A percentile compares a stretch with the other conserved stretches of the same genome.
phyloP scores from a whole-genome alignment of 371 early-diverging fungal genomes.

The Phascolomyces articulosus region DNA sequence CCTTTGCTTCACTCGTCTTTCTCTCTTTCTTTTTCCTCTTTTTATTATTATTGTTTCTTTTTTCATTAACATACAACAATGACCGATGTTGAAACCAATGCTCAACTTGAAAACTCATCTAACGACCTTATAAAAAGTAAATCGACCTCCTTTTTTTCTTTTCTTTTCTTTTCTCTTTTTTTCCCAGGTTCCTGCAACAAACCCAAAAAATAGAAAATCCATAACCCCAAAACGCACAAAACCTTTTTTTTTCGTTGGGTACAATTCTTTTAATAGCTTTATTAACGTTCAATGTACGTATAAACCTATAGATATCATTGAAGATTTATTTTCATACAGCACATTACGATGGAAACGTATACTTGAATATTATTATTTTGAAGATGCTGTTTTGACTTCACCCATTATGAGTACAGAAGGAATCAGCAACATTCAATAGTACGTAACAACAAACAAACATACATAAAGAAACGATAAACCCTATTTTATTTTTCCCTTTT shows the following conservation, averaged over 20 bases:
- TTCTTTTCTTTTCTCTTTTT: not conserved
- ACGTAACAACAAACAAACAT: too few species aligned
- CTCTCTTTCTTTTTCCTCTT: not conserved
- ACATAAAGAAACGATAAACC: too few species aligned
- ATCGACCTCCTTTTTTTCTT: not conserved
- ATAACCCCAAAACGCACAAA: too few species aligned
- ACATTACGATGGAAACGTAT: conserved; percentile 38
- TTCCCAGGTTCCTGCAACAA: not conserved
- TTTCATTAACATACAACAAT: not conserved
- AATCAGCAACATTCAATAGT: conserved; percentile 59
- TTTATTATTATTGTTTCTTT: not conserved
- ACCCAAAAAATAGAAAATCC: not conserved
- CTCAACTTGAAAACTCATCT: conserved; percentile 36
- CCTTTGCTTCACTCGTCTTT: not conserved
- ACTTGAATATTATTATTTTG: conserved; percentile 47
- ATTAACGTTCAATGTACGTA: not conserved
- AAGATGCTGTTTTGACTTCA: conserved; percentile 44
- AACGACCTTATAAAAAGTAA: conserved; percentile 37
- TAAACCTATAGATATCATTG: conserved; percentile 34
- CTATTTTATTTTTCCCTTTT: not conserved
- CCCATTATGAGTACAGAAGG: conserved; percentile 64
- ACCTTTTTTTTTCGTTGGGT: conserved; percentile 2
- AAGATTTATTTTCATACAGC: conserved; percentile 48
- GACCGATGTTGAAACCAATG: conserved; percentile 36
- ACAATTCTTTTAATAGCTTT: not conserved